These are phyloP conservation scores for Recurvomyces mirabilis DNA, from an alignment of 495 filamentous ascomycete genomes.

Conservation along the genomic window DNA sequence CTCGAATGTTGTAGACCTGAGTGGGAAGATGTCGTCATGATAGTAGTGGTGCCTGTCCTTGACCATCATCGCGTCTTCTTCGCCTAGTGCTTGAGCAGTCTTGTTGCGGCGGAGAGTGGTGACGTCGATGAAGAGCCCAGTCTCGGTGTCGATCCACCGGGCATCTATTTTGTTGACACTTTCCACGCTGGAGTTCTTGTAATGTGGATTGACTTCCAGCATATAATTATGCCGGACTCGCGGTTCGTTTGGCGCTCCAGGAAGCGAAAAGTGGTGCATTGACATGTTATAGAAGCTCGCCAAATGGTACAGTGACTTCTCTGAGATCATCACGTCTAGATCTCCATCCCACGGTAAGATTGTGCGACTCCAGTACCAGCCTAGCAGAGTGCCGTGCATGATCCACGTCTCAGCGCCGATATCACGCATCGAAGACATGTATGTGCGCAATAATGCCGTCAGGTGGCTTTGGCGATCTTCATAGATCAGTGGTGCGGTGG, in stretches of 20 bases:
- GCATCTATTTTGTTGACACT: conserved; percentile 48
- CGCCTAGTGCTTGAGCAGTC: conserved; percentile 27
- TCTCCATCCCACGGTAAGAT: conserved; percentile 57
- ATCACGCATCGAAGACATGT: conserved; percentile 43
- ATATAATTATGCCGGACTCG: conserved; percentile 37
- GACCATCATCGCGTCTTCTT: conserved; percentile 39
- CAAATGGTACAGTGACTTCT: conserved; percentile 45
- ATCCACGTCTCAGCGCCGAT: conserved; percentile 52
- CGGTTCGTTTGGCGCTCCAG: conserved; percentile 23
- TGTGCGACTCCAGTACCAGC: conserved; percentile 55
- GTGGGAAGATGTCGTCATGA: conserved; percentile 62
- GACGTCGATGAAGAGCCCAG: conserved; percentile 54
- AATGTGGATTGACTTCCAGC: conserved; percentile 51
- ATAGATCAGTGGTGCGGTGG: conserved; percentile 13
- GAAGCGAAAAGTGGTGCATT: conserved; percentile 41
- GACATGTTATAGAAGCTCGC: conserved; percentile 50
- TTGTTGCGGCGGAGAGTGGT: conserved; percentile 43
- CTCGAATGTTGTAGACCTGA: conserved; percentile 70
- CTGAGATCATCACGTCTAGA: conserved; percentile 48
- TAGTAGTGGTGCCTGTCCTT: conserved; percentile 48
- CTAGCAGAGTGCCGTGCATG: conserved; percentile 50
- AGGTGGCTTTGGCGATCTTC: conserved; percentile 30
- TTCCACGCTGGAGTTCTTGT: conserved; percentile 40
- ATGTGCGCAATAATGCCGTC: conserved; percentile 43
- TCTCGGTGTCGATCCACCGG: conserved; percentile 50